Base-by-base conservation (phyloP, 768 basidiomycete genomes). In the Saitozyma podzolica region DNA sequence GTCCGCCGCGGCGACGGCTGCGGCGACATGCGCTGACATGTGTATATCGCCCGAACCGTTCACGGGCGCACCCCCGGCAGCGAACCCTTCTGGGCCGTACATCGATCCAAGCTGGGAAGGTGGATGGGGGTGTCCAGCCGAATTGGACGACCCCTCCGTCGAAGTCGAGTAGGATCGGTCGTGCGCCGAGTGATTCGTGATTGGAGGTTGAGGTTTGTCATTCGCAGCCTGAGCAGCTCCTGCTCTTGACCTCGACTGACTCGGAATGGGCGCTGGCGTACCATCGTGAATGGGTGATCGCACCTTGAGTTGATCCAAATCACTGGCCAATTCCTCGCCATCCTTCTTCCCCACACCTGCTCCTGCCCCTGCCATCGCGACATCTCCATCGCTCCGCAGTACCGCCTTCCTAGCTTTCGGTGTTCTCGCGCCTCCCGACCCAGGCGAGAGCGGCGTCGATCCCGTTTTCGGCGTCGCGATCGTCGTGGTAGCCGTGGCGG, bases 61-160 rank as follows among this genome's bases (percentile, higher is more conserved):
- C 17, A 59, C 56, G 16, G 54, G 56, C 8, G 42, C 68, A 9
- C 10, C 50, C 52, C 10, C 47, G 9, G 40, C 58, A 10, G 59
- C 56, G 43, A 75, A 75, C 14, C 74, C 74, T n/a, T 75, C 74
- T 9, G 65, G 54, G 40, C 74, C 74, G 49, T 75, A 75, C 50
- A 67, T 69, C 7, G 74, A 72, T 48, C 74, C 71, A 11, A 75
- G 62, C 42, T 62, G 60, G 1, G 68, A 56, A 7, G 74, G 74
- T 37, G 58, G 51, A 4, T 54, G 20, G 42, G 64, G 66, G 54
- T 68, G 67, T 40, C 40, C 42, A 0, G 41, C 47, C 9, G 59
- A 52, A 9, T 63, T 63, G 20, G 50, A 57, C 19, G 70, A 66
- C 2, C 50, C 48, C 17, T 72, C 73, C 14, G 73, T 75, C 0